A percentile compares a stretch with the other conserved stretches of the same genome.
Evolutionary conservation across 352 stramenopile genomes (phyloP).

Genomic region (Phytophthora citricola): DNA sequence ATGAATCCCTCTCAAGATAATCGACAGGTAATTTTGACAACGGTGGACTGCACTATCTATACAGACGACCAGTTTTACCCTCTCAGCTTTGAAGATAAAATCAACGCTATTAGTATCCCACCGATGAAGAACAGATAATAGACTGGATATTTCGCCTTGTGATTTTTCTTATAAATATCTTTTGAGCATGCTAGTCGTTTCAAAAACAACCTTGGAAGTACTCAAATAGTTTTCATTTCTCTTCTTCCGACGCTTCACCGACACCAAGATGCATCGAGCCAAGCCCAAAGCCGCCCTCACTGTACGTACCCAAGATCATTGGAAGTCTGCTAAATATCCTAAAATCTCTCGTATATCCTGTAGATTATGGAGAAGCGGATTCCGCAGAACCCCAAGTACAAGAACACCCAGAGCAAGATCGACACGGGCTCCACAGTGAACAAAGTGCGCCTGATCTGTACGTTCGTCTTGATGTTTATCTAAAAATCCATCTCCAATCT

Average conservation of each 20-base stretch:
- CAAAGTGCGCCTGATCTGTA: conserved; percentile 84
- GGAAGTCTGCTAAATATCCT: no score
- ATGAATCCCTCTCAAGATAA: conserved; percentile 19
- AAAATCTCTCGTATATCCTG: neutral
- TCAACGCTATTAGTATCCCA: conserved; percentile 14
- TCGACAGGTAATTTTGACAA: neutral
- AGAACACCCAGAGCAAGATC: conserved; percentile 82
- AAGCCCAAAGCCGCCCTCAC: no score
- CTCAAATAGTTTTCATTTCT: no score
- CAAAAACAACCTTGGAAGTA: no score
- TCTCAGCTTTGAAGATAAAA: conserved; percentile 4
- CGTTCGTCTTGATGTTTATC: neutral
- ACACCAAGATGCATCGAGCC: no score
- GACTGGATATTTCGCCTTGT: no score
- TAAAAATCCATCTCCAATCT: neutral
- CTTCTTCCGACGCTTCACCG: no score
- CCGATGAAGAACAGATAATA: neutral
- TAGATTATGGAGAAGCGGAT: conserved; percentile 86
- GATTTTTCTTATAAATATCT: no score
- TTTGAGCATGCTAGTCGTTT: no score
- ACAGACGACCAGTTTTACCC: conserved; percentile 11
- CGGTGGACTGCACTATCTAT: conserved; percentile 4
- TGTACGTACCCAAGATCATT: no score
- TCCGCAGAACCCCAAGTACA: conserved; percentile 79
- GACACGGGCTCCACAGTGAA: conserved; percentile 76